Evolutionary conservation across 148 eudicot species (phyloP), one percentile per base, ranked within the genome.

Genomic region (Camellia lanceoleosa): DNA sequence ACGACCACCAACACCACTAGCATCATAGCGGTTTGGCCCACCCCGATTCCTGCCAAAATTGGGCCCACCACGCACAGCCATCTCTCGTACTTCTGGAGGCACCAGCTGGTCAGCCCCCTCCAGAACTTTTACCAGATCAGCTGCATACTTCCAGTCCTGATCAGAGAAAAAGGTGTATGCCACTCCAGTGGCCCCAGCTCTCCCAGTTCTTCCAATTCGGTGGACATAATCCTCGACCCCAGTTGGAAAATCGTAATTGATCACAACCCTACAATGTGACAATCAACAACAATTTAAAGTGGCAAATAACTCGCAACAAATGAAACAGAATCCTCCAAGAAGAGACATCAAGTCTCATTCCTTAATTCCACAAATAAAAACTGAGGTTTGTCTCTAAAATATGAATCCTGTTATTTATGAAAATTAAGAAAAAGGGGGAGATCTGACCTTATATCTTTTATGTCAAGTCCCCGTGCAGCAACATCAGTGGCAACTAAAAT

Each of bases 221-320:
- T 96, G 99, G 62, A 96, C 99, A 84, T 96, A 96, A 81, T 96
- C 99, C 83, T 96, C 99, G 68, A 96, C 78, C n/a, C 99, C 97
- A 79, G 92, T 93, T 54, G 99, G 99, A 51, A 96, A 96, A 82
- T 96, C 99, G 79, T 88, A 96, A 80, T 96, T 96, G 87, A 96
- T 88, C 60, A 96, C 99, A 69, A 93, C 93, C 90, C 99, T 96
- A 90, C 46, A 79, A 68, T 2, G 46, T n/a, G 54, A 66, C 46
- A 73, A 76, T n/a, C 7, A 56, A 44, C 5, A 49, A 49, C 42
- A 74, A 43, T 4, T 41, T 30, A 19, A 78, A n/a, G 52, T 18
- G 41, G 9, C 20, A 18, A 13, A 43, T 3, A 73, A 67, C 51
- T 74, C 59, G 20, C n/a, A 76, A 41, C 5, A 18, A 43, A 71